Evolutionary conservation across 2,329 filamentous ascomycete species (phyloP).

Genomic region (Sclerotinia nivalis): DNA sequence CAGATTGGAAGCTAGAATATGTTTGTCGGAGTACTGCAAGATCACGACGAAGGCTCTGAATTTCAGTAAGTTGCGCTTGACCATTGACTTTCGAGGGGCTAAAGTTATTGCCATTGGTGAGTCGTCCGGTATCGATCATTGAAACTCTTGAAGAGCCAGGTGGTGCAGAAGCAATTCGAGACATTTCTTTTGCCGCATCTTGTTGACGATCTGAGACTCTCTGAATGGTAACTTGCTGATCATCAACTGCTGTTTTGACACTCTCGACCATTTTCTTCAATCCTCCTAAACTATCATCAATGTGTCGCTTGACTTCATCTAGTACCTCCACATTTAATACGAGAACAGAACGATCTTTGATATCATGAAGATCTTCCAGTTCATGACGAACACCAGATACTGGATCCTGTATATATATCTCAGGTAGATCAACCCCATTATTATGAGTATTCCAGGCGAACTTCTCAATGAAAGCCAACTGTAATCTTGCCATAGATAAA

Average conservation of each 20-base stretch:
- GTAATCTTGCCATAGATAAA: conserved; percentile 81
- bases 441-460: conserved; percentile 98
- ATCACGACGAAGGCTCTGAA: conserved; percentile 82
- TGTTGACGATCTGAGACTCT: conserved; percentile 88
- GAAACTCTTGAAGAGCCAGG: conserved; percentile 35
- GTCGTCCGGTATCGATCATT: conserved; percentile 33
- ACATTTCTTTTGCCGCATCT: conserved; percentile 85
- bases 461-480: conserved; percentile 97
- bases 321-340: conserved; percentile 90
- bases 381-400: conserved; percentile 96
- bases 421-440: conserved; percentile 87
- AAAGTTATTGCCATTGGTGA: conserved; percentile 35
- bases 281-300: conserved; percentile 85
- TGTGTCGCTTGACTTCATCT: conserved; percentile 94
- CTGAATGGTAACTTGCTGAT: conserved; percentile 79
- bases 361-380: conserved; percentile 86
- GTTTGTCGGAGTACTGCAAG: conserved; percentile 90
- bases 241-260: conserved; percentile 78
- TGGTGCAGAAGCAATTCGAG: conserved; percentile 46
- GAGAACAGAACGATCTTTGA: conserved; percentile 94
- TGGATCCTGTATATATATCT: conserved; percentile 97
- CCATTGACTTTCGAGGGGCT: conserved; percentile 38
- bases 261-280: conserved; percentile 82
- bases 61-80: conserved; percentile 69
- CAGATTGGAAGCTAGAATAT: conserved; percentile 85